Evolutionary conservation across 1,139 yeast genomes (phyloP).

Genomic region (Taphrina pruni): DNA sequence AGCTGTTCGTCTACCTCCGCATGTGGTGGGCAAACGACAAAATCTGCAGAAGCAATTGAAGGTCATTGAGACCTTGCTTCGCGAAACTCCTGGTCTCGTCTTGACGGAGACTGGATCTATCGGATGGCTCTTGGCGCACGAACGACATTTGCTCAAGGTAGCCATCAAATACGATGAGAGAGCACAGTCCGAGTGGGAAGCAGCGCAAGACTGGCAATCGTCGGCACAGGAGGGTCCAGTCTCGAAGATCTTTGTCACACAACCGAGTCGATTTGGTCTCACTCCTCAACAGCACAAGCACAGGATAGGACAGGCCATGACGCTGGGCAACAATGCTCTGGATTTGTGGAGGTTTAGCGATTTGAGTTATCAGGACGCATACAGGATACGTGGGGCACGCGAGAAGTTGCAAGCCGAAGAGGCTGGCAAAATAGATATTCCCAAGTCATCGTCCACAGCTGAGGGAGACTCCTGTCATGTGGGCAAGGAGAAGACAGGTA

Average conservation of each 20-base stretch:
- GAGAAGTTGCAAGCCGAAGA: slow-evolving; percentile 26
- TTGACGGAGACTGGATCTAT: slow-evolving; percentile 25
- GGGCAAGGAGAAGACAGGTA: slow-evolving; percentile 11
- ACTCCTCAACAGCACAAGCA: slow-evolving; percentile 26
- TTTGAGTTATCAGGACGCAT: slow-evolving; percentile 30
- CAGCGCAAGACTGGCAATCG: slow-evolving; percentile 25
- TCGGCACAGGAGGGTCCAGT: slow-evolving; percentile 27
- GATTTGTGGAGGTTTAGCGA: slow-evolving; percentile 29
- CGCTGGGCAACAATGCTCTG: slow-evolving; percentile 25
- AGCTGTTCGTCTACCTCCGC: slow-evolving; percentile 11
- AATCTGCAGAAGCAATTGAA: slow-evolving; percentile 7
- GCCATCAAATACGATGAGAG: slow-evolving; percentile 31
- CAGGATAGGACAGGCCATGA: slow-evolving; percentile 23
- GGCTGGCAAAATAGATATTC: background rate
- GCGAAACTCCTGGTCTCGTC: slow-evolving; percentile 9
- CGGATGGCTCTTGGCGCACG: slow-evolving; percentile 23
- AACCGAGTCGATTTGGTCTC: slow-evolving; percentile 32
- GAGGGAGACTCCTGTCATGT: background rate
- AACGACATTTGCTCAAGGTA: slow-evolving; percentile 7
- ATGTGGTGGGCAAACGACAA: slow-evolving; percentile 12
- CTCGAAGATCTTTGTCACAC: slow-evolving; percentile 31
- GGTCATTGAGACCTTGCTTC: slow-evolving; percentile 12
- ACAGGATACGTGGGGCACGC: slow-evolving; percentile 20
- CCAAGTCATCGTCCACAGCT: background rate
- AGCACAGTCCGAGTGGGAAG: slow-evolving; percentile 25